Evolutionary conservation across 2,329 filamentous ascomycete species (phyloP).

Genomic region (Berkeleyomyces rouxiae): DNA sequence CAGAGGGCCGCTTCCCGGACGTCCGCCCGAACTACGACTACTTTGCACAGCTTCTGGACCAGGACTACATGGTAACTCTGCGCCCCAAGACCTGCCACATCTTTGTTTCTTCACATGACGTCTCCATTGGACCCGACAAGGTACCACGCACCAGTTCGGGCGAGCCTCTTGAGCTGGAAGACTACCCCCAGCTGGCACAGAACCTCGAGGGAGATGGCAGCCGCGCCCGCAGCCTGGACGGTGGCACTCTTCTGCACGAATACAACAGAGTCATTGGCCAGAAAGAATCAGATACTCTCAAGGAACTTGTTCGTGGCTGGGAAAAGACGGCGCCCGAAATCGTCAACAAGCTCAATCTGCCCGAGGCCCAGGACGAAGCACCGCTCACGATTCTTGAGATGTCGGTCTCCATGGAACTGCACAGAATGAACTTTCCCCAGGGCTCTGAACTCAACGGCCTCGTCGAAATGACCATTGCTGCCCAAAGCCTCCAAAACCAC

Average conservation of each 20-base stretch:
- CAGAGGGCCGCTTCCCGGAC: slow-evolving; percentile 38
- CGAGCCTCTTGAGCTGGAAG: slow-evolving; percentile 26
- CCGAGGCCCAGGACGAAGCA: slow-evolving; percentile 29
- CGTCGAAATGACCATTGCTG: slow-evolving; percentile 41
- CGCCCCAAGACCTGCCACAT: slow-evolving; percentile 43
- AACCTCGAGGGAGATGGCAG: slow-evolving; percentile 36
- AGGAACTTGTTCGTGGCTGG: slow-evolving; percentile 38
- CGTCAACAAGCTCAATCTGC: slow-evolving; percentile 32
- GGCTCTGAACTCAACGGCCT: slow-evolving; percentile 44
- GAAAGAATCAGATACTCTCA: slow-evolving; percentile 38
- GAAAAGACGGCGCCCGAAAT: slow-evolving; percentile 41
- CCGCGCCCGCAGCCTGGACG: slow-evolving; percentile 33
- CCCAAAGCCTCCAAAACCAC: slow-evolving; percentile 36
- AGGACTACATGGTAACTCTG: slow-evolving; percentile 36
- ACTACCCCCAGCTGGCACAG: slow-evolving; percentile 40
- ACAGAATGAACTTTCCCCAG: slow-evolving; percentile 39
- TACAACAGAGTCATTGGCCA: slow-evolving; percentile 39
- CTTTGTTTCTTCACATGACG: slow-evolving; percentile 37
- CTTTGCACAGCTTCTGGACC: slow-evolving; percentile 37
- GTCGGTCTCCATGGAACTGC: slow-evolving; percentile 42
- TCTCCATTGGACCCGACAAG: slow-evolving; percentile 33
- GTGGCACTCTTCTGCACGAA: slow-evolving; percentile 37
- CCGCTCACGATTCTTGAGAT: slow-evolving; percentile 45
- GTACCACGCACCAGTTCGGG: slow-evolving; percentile 29
- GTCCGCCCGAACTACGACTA: slow-evolving; percentile 47